Base-by-base conservation (phyloP, 805 yeast genomes). In the Hermanozyma aechmeae region DNA sequence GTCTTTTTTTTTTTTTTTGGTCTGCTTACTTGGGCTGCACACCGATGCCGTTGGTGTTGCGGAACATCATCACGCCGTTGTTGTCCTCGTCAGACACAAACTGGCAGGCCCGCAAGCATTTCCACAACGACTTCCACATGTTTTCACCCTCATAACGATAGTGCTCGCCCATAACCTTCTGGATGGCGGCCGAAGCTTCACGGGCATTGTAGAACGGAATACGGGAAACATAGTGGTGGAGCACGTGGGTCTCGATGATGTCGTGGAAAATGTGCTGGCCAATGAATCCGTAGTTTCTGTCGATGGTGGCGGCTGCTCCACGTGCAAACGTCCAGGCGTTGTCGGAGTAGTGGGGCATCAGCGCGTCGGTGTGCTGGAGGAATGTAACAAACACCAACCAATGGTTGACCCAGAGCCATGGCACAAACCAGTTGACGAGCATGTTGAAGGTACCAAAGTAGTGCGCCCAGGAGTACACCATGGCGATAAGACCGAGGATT, bases 121-220 rank as follows among this genome's bases (percentile, higher is more conserved):
- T 66, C 80, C 80, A 73, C 38, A 73, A 53, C 15, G 71, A 53
- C 15, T 46, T 39, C 73, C 75, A 73, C 79, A 73, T 73, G 51
- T 61, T 68, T 45, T 71, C 75, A 39, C 61, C 73, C 19, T 55
- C 45, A 43, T 68, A 56, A 38, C 63, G 51, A 45, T 71, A 71
- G 46, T 68, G 71, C 20, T 58, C 54, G 34, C 75, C 75, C 67
- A 70, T 78, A 36, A 79, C 89, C 56, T 76, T 73, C 61, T 76
- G 73, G 56, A 83, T 77, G 31, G 82, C 89, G 37, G 61, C 84
- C 35, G 84, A 68, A 27, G 81, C 92, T 48, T 72, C 74, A 54
- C 89, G 69, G n/a, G 79, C 93, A 45, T 81, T 78, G 68, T 83
- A 83, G 63, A 84, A 84, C 27, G 95, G 95, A 42, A 83, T 81